Base-by-base conservation (phyloP, 768 basidiomycete species). In the Candolleomyces eurysporus region DNA sequence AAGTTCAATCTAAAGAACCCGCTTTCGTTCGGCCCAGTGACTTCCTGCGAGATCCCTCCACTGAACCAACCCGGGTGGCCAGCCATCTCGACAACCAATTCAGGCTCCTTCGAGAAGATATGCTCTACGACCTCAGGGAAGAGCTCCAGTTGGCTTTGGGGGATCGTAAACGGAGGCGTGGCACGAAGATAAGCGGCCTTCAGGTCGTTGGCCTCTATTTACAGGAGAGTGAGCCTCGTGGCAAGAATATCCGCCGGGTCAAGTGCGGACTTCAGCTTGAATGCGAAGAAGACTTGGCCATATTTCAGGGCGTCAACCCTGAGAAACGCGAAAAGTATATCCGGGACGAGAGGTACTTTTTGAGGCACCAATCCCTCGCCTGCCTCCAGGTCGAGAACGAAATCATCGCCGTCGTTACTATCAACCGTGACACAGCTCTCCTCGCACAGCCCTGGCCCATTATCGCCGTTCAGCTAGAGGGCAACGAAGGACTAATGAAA, bases 41-140 rank as follows among this genome's bases (percentile, higher is more conserved):
- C 3, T 69, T 74, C 6, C 69, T 84, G 0, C 81, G 83, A 4
- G 80, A 84, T 57, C 74, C 80, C 4, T 65, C 73, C 5, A 73
- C 71, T 0, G 73, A 73, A 30, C 67, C 69, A 1, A 69, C 65
- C 14, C 79, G 84, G 4, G 64, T 76, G 5, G 74, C 80, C 0
- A 75, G 80, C 10, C 80, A 89, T 61, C 75, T 89, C 4, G 88
- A 90, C 63, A 87, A 87, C 54, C 85, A 86, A 55, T 90, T 86
- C 26, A 26, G 26, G 26, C 26, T 26, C 26, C 26, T 26, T 26
- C 26, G 26, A 26, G 26, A 26, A 26, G 87, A 86, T 53, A 84
- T 87, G 83, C 57, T 88, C 3, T 73, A 78, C 59, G 83, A 86
- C 60, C 76, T 88, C 53, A 76, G 76, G 22, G 86, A 88, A 11